Base-by-base conservation (phyloP, 441 rosid species). In the Erodium texanum region DNA sequence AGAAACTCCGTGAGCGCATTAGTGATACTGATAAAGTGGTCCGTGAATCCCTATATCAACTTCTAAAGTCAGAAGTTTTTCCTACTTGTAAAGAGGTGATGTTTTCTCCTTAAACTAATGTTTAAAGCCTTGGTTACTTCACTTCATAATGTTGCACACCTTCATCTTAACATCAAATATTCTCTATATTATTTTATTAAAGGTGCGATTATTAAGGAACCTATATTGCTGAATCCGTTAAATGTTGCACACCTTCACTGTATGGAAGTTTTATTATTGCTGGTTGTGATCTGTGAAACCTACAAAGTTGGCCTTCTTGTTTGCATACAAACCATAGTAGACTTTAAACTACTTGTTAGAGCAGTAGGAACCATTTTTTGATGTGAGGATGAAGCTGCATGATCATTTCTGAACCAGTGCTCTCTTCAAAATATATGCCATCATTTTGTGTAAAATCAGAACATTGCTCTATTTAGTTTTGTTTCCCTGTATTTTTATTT, bases 61-160 rank as follows among this genome's bases (percentile, higher is more conserved):
- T 94, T 43, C 83, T 91, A 54, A 78, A 88, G 78, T 62, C 81
- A 1, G 81, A 77, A 64, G 73, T 95, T 74, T 86, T 95, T 71
- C 95, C 89, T 73, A 80, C 73, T 34, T 90, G 87, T 74, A 75
- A 81, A 72, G 95, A 92, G 98, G 99, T 92, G 83, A 67, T 15
- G 14, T 58, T 61, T 64, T 70, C 65, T 62, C 32, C 71, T 38
- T 64, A 48, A 27, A 58, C n/a, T 61, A 36, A 29, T 67, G 64
- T 19, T 62, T 24, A 62, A 24, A 62, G 65, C 34, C 10, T 24
- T 62, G 19, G 65, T 62, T 62, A 15, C 19, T 62, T 24, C 32
- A 61, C 64, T 23, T 61, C 64, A 61, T 61, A 61, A 61, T 61
- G 18, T 61, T 22, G 24, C 27, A 62, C 38, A 62, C 10, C 34